Evolutionary conservation across 768 basidiomycete species (phyloP).

Genomic region (Rhodotorula diobovata): DNA sequence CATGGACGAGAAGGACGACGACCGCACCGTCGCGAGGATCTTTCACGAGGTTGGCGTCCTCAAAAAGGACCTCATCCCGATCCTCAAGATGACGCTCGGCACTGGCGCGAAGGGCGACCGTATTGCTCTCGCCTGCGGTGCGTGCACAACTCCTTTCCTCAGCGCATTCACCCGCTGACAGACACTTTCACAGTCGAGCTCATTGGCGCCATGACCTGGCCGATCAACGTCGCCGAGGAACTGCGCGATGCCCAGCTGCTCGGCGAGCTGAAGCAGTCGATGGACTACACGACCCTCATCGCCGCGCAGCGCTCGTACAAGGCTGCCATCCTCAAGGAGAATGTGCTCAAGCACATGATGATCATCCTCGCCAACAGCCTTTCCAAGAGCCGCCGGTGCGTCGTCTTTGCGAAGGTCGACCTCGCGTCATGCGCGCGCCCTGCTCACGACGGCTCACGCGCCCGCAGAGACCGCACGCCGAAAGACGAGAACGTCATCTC

Average conservation of each 20-base stretch:
- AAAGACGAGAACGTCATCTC: constrained; percentile 82
- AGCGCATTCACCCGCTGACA: not conserved
- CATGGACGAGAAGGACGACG: constrained; percentile 94
- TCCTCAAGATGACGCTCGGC: constrained; percentile 74
- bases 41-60: constrained; percentile 84
- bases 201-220: constrained; percentile 98
- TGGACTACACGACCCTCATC: constrained; percentile 78
- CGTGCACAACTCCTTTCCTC: not conserved
- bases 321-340: constrained; percentile 58
- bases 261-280: constrained; percentile 51
- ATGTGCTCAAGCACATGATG: constrained; percentile 47
- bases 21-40: constrained; percentile 87
- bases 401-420: not conserved
- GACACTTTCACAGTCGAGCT: constrained; percentile 57
- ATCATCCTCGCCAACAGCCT: constrained; percentile 63
- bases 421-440: not conserved
- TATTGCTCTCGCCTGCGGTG: constrained; percentile 66
- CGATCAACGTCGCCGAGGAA: constrained; percentile 91
- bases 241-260: constrained; percentile 80
- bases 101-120: constrained; percentile 58
- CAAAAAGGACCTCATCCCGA: constrained; percentile 78
- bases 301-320: constrained; percentile 86
- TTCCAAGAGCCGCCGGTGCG: constrained; percentile 57
- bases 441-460: too few relatives aligned
- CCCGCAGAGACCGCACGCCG: constrained; percentile 62